Conservation (phyloP, 495 filamentous ascomycete species). For the Trichoderma asperelloides region DNA sequence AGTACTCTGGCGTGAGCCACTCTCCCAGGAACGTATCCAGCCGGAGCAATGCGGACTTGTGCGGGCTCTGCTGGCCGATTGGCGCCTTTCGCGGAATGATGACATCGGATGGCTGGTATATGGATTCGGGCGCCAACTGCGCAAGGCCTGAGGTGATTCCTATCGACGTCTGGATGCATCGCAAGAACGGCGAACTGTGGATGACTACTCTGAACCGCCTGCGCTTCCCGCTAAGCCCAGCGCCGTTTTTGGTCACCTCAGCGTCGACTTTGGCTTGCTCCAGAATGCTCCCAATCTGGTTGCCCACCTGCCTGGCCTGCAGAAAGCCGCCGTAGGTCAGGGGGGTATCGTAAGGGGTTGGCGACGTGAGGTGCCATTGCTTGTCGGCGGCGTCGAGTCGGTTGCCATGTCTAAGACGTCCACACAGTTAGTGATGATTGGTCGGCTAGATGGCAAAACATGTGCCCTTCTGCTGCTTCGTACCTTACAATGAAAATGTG, state of each 20-base stretch:
- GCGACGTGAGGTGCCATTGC: conserved; percentile 90
- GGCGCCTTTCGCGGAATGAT: conserved; percentile 3
- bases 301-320: conserved; percentile 70
- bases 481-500: conserved; percentile 75
- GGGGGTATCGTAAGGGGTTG: conserved; percentile 91
- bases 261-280: conserved; percentile 34
- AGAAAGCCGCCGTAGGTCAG: conserved; percentile 92
- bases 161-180: conserved; percentile 88
- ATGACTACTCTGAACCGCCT: conserved; percentile 70
- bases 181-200: conserved; percentile 84
- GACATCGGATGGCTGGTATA: conserved; percentile 13
- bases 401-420: conserved; percentile 64
- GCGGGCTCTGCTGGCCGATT: conserved; percentile 8
- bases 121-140: conserved; percentile 37
- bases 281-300: conserved; percentile 69
- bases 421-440: neutral
- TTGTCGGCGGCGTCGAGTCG: conserved; percentile 89
- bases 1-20: conserved; percentile 91
- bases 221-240: conserved; percentile 28
- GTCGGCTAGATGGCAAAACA: neutral
- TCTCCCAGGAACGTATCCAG: conserved; percentile 91
- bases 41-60: conserved; percentile 43
- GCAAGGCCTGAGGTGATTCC: conserved; percentile 84
- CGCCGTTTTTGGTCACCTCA: conserved; percentile 21
- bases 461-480: conserved; percentile 15